Percentiles rank a stretch among this genome's conserved stretches.
These are phyloP conservation scores for Lachancea fermentati DNA, from an alignment of 805 yeast genomes.

Conservation along the genomic window DNA sequence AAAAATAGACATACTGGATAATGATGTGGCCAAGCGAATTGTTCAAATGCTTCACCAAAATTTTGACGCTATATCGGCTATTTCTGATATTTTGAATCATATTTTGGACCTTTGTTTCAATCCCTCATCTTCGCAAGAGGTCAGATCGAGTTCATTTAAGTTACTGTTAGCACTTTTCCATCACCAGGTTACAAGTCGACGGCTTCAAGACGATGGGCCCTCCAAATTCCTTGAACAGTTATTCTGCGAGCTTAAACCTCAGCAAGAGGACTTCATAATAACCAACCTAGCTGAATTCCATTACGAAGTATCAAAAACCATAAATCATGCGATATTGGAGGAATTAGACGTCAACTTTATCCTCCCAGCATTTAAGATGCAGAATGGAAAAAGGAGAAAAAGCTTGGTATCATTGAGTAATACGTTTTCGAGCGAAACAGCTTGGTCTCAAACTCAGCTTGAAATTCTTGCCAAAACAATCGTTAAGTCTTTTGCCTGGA, in stretches of 20 bases:
- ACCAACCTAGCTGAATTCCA: background rate
- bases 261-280: slow-evolving; percentile 1
- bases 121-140: background rate
- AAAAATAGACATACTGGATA: background rate
- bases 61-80: slow-evolving; percentile 2
- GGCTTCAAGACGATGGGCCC: background rate
- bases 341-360: background rate
- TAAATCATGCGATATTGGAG: background rate
- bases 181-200: background rate
- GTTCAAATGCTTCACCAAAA: background rate
- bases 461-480: slow-evolving; percentile 18
- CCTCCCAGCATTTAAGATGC: background rate
- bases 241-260: background rate
- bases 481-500: slow-evolving; percentile 26
- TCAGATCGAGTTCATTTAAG: background rate
- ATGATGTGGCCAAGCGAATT: slow-evolving; percentile 1
- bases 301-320: background rate
- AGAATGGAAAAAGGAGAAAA: slow-evolving; percentile 1
- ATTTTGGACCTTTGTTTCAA: background rate
- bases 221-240: background rate
- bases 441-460: slow-evolving; percentile 8
- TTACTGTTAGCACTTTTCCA: background rate
- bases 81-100: background rate
- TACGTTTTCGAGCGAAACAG: background rate
- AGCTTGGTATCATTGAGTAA: background rate